These are phyloP conservation scores for Pholiota conissans DNA, from an alignment of 768 basidiomycete genomes.

Conservation along the genomic window DNA sequence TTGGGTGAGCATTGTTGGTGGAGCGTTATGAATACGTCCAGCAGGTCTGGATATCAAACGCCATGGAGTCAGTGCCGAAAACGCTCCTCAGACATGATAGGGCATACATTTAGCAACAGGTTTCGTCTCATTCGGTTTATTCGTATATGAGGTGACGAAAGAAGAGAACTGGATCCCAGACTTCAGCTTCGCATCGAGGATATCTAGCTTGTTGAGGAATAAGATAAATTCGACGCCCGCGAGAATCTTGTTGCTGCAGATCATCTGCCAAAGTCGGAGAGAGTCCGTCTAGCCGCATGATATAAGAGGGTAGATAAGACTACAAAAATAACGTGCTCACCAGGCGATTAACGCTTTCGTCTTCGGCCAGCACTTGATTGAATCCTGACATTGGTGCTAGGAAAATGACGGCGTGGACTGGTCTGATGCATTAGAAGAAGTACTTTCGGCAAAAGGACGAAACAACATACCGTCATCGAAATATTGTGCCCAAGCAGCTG, in stretches of 20 bases:
- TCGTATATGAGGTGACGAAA: constrained; percentile 55
- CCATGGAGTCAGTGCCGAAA: not conserved
- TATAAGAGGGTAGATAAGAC: not conserved
- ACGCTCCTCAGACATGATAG: not conserved
- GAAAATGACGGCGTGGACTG: constrained; percentile 67
- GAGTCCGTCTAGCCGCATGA: constrained; percentile 47
- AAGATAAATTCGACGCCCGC: constrained; percentile 54
- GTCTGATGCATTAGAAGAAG: not conserved
- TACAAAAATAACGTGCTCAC: constrained; percentile 31
- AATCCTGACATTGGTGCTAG: constrained; percentile 66
- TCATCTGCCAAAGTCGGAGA: constrained; percentile 56
- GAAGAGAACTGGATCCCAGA: constrained; percentile 52
- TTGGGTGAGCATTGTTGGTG: constrained; percentile 51
- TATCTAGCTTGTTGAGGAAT: constrained; percentile 64
- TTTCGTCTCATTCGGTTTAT: constrained; percentile 50
- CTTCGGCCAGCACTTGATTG: constrained; percentile 62
- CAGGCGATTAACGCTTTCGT: constrained; percentile 57
- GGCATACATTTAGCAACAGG: constrained; percentile 53
- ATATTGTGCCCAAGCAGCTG: constrained; percentile 68
- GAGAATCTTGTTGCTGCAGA: constrained; percentile 60
- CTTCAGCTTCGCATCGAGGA: constrained; percentile 53
- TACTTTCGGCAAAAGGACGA: not conserved
- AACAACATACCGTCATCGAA: constrained; percentile 58
- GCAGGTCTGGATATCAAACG: constrained; percentile 39
- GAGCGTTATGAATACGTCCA: constrained; percentile 48